phyloP scores from a whole-genome alignment of 805 yeast genomes.

The Candida germanica region DNA sequence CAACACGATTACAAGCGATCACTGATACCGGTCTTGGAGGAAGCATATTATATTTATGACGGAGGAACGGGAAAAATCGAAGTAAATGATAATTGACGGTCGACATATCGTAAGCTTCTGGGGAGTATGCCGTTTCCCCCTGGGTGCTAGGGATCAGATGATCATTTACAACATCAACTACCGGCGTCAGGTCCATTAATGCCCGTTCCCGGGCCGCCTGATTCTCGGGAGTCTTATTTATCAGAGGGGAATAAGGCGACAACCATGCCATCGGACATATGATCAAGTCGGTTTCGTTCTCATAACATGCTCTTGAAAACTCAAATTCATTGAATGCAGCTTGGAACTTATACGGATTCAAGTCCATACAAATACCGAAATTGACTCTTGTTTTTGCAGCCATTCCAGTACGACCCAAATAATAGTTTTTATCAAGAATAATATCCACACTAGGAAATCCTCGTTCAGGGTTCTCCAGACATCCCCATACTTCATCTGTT shows the following conservation, averaged over 20 bases:
- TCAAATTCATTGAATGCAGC: slow-evolving; percentile 78
- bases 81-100: slow-evolving; percentile 73
- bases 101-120: slow-evolving; percentile 40
- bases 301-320: slow-evolving; percentile 53
- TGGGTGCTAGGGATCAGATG: background rate
- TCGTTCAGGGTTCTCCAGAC: slow-evolving; percentile 55
- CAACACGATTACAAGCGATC: slow-evolving; percentile 68
- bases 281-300: slow-evolving; percentile 50
- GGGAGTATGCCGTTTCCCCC: slow-evolving; percentile 16
- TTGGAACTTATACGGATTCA: slow-evolving; percentile 79
- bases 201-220: background rate
- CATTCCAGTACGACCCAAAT: slow-evolving; percentile 3
- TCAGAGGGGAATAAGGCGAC: slow-evolving; percentile 44
- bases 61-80: slow-evolving; percentile 62
- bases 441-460: slow-evolving; percentile 55
- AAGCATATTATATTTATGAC: slow-evolving; percentile 27
- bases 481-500: slow-evolving; percentile 81
- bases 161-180: background rate
- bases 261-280: slow-evolving; percentile 90
- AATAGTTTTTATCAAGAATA: slow-evolving; percentile 18
- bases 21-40: slow-evolving; percentile 31
- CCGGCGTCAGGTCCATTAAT: background rate
- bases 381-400: slow-evolving; percentile 35
- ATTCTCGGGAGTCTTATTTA: background rate
- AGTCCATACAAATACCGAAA: slow-evolving; percentile 92